phyloP scores from a whole-genome alignment of 2,329 filamentous ascomycete species.

The Botryosphaeria dothidea region DNA sequence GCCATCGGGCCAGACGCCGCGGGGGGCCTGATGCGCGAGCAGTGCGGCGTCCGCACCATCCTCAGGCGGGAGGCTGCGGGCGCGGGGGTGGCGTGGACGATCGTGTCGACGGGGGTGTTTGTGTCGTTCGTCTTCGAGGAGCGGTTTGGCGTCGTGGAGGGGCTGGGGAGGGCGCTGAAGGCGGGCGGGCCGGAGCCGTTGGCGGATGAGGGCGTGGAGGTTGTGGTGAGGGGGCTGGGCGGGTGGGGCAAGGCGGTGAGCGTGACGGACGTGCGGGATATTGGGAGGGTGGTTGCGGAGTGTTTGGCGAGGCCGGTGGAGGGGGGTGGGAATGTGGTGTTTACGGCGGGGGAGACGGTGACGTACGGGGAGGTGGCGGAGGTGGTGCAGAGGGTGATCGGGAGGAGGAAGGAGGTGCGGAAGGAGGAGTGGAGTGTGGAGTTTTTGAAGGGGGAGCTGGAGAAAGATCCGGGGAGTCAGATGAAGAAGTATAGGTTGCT shows the following conservation, averaged over 20 bases:
- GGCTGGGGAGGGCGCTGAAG: constrained; percentile 24
- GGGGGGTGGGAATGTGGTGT: constrained; percentile 50
- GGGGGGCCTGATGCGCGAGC: constrained; percentile 64
- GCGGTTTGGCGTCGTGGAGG: constrained; percentile 64
- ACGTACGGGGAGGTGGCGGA: constrained; percentile 58
- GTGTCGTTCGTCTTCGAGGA: constrained; percentile 68
- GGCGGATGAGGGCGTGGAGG: constrained; percentile 19
- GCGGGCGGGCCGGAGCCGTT: neutral
- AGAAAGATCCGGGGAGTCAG: constrained; percentile 47
- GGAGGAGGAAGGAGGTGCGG: constrained; percentile 39
- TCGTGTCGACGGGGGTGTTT: constrained; percentile 70
- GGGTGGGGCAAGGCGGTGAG: constrained; percentile 64
- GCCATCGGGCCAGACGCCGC: constrained; percentile 50
- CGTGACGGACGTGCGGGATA: constrained; percentile 64
- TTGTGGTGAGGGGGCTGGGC: constrained; percentile 57
- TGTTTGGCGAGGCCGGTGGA: constrained; percentile 45
- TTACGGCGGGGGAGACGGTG: constrained; percentile 63
- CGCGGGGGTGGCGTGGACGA: constrained; percentile 56
- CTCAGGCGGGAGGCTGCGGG: constrained; percentile 27
- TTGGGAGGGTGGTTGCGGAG: constrained; percentile 61
- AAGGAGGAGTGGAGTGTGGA: constrained; percentile 54
- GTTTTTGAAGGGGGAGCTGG: constrained; percentile 49
- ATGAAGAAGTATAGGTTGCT: constrained; percentile 63
- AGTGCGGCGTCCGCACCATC: constrained; percentile 47
- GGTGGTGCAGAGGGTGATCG: constrained; percentile 49